phyloP scores from a whole-genome alignment of 495 filamentous ascomycete species.

The Thermothielavioides terrestris region DNA sequence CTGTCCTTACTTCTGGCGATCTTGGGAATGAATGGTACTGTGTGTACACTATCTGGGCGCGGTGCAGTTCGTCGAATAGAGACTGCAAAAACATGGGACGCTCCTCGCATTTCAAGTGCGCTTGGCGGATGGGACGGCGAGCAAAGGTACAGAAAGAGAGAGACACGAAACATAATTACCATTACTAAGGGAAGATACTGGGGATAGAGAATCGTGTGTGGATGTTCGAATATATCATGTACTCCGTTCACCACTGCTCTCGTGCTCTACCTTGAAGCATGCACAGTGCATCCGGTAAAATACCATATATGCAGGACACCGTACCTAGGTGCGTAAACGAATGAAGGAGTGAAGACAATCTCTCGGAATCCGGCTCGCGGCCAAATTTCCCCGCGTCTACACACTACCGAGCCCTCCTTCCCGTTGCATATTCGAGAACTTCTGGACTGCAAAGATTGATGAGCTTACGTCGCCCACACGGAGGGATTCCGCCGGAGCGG shows the following conservation, averaged over 20 bases:
- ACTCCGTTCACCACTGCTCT: too few species aligned
- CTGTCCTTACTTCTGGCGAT: neutral
- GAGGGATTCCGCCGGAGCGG: neutral
- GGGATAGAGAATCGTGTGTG: too few species aligned
- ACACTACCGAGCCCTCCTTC: neutral
- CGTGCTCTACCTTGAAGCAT: too few species aligned
- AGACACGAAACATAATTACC: too few species aligned
- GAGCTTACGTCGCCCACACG: conserved; percentile 2
- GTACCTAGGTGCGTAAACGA: too few species aligned
- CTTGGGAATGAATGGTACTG: neutral
- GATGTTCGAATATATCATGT: too few species aligned
- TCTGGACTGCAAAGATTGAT: neutral
- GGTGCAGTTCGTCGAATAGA: neutral
- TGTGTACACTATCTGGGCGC: neutral
- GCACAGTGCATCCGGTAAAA: neutral
- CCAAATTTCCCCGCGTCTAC: neutral
- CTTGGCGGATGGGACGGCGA: too few species aligned
- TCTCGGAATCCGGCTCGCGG: neutral
- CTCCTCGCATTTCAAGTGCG: too few species aligned
- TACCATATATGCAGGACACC: neutral
- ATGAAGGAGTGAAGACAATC: neutral
- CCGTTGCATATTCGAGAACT: neutral
- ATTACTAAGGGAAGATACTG: too few species aligned
- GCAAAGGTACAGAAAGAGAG: too few species aligned
- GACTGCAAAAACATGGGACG: neutral